A percentile compares a stretch with the other conserved stretches of the same genome.
These are phyloP conservation scores for Gynostemma pentaphyllum DNA, from an alignment of 306 rosid genomes.

Conservation along the genomic window DNA sequence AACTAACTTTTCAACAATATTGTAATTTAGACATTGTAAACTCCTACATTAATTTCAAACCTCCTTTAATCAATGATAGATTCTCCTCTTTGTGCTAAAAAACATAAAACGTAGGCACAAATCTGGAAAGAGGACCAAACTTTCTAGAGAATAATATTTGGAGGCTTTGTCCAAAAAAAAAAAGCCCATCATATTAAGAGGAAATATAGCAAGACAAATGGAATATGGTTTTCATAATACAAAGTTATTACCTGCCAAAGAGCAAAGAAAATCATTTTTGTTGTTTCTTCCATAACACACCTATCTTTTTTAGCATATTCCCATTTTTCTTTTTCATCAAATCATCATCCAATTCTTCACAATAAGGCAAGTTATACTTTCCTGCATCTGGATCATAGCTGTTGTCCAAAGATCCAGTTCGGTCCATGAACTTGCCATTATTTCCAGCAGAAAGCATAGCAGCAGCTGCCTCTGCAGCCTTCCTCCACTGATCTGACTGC, in stretches of 20 bases:
- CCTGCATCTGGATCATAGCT: conserved; percentile 33
- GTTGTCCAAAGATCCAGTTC: conserved; percentile 60
- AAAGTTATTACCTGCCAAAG: neutral
- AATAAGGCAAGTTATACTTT: conserved; percentile 41
- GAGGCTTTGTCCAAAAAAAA: too few species aligned
- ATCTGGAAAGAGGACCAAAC: neutral
- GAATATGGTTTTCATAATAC: conserved; percentile 2
- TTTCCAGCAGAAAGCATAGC: conserved; percentile 79
- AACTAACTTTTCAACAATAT: too few species aligned
- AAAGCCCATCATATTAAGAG: neutral
- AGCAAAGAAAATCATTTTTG: conserved; percentile 32
- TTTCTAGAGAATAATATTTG: neutral
- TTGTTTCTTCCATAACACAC: conserved; percentile 95
- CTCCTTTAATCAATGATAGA: too few species aligned
- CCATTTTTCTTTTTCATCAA: conserved; percentile 84
- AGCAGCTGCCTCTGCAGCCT: conserved; percentile 98
- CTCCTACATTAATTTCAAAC: too few species aligned
- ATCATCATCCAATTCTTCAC: conserved; percentile 64
- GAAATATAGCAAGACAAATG: neutral
- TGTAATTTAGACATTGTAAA: too few species aligned
- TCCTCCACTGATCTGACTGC: conserved; percentile 95
- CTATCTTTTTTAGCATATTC: conserved; percentile 91
- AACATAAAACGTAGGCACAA: too few species aligned
- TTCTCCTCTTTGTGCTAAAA: too few species aligned
- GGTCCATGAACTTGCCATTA: conserved; percentile 65